Base-by-base conservation (phyloP, 2,329 filamentous ascomycete species). In the Emericellopsis cladophorae region DNA sequence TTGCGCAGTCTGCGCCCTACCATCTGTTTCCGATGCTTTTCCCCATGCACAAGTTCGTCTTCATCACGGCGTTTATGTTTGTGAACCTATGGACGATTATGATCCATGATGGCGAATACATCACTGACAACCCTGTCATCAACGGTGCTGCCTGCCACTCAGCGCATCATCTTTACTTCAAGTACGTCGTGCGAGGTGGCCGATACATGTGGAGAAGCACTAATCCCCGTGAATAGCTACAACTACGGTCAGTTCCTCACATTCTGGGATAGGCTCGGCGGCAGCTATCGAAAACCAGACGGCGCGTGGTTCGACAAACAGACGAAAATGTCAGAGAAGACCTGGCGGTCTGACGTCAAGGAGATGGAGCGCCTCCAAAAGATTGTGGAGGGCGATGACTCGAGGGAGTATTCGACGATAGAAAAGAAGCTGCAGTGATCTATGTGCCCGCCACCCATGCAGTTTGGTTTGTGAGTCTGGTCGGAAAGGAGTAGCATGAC, bases 171-270 rank as follows among this genome's bases (percentile, higher is more conserved):
- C 64, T 68, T 51, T 68, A 66, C 54, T 68, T 68, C 50, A 68
- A 39, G 37, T 39, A 39, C 15, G 37, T 15, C 6, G 15, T 21
- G 18, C 18, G 18, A 21, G 18, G 18, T 21, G 18, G 5, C 18
- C 18, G 18, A 21, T 21, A 21, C 18, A 21, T 21, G 18, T 21
- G 18, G 5, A 21, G 18, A 21, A 21, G 18, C 18, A 21, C 18
- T 21, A 21, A 21, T 21, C 4, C 18, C 21, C 21, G 24, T 23
- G 6, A n/a, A 14, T 29, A 50, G 48, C 41, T 50, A 42, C 64
- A 86, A 86, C 58, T 87, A 84, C 51, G 82, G 82, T 22, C 82
- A 87, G 54, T 87, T 80, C 60, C 83, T 80, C 2, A 87, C 82
- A 0, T 60, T 85, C 4, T 87, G 81, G 81, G 82, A 86, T 55